Base-by-base conservation (phyloP, 2,329 filamentous ascomycete genomes). In the Metarhizium robertsii region DNA sequence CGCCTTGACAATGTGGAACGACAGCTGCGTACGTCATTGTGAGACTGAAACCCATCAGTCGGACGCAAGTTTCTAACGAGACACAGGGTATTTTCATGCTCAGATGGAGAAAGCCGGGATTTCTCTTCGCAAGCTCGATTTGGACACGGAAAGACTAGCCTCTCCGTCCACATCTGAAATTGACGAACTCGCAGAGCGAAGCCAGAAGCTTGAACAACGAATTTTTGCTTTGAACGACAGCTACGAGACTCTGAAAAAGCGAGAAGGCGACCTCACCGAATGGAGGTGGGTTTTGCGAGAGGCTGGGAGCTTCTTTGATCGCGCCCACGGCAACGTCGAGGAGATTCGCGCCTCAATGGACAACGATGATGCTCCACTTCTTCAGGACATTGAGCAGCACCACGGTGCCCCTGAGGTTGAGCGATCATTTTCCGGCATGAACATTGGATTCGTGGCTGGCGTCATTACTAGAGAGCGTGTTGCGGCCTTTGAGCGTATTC, bases 211-310 rank as follows among this genome's bases (percentile, higher is more conserved):
- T 55, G 94, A 99, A 74, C 89, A 95, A 75, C 85, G 94, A 59
- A 84, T 99, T 62, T 86, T 85, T 57, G 92, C 92, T 62, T 76
- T 99, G 59, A 97, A 97, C 70, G 94, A 97, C 69, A 97, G 92
- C 76, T 97, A 99, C 73, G 94, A 99, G 77, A 96, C 91, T 16
- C 75, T 99, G 71, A 97, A 97, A 83, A 96, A 94, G 77, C 86
- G 92, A 56, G 94, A 97, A 77, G 90, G 95, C 58, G 94, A 99
- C 71, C 79, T 99, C 65, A 95, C 89, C 11, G 94, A 99, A 75
- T 97, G 94, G 94, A 88, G 95, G 67, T 97, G 92, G 90, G 95
- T 99, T 53, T 75, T 99, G 57, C 86, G 90, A 61, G 94, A 99
- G 79, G 92, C 95, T 49, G 94, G 94, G 45, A 90, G 92, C 62